Percentiles rank a stretch among this genome's conserved stretches.
phyloP scores from a whole-genome alignment of 345 rosid genomes.

The Euphorbia tirucalli region DNA sequence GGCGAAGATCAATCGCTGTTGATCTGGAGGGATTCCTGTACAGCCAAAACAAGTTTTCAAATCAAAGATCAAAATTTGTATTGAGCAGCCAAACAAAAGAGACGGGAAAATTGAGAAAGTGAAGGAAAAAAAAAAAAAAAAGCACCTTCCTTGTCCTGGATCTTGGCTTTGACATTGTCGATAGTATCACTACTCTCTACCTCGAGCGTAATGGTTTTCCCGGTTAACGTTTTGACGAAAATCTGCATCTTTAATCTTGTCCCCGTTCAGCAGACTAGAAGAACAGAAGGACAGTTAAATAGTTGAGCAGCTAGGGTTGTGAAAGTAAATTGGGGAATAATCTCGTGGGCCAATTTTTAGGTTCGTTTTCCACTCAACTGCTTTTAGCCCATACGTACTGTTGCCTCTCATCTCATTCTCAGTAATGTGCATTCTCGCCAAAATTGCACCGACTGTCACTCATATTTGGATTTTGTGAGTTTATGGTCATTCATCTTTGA shows the following conservation, averaged over 20 bases:
- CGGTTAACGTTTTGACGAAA: conserved; percentile 87
- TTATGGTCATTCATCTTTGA: too few species aligned
- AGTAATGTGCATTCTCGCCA: too few species aligned
- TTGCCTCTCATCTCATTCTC: too few species aligned
- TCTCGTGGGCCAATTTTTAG: too few species aligned
- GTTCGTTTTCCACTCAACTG: too few species aligned
- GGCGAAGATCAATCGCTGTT: conserved; percentile 18
- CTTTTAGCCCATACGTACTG: too few species aligned
- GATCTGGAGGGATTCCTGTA: conserved; percentile 18
- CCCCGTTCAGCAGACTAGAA: not conserved
- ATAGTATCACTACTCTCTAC: conserved; percentile 90
- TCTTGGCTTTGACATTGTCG: conserved; percentile 88
- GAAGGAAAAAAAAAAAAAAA: too few species aligned
- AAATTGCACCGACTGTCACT: too few species aligned
- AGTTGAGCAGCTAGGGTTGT: not conserved
- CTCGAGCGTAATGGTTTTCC: conserved; percentile 93
- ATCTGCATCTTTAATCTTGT: conserved; percentile 58
- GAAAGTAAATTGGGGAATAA: too few species aligned
- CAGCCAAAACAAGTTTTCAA: not conserved
- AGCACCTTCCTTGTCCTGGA: conserved; percentile 95
- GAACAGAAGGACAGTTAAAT: not conserved
- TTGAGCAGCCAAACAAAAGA: not conserved
- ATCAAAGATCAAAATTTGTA: not conserved
- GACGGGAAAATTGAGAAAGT: not conserved
- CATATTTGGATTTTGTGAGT: too few species aligned